Evolutionary conservation across 148 eudicot genomes (phyloP), one percentile per base, ranked within the genome.

Genomic region (Selenicereus undatus): DNA sequence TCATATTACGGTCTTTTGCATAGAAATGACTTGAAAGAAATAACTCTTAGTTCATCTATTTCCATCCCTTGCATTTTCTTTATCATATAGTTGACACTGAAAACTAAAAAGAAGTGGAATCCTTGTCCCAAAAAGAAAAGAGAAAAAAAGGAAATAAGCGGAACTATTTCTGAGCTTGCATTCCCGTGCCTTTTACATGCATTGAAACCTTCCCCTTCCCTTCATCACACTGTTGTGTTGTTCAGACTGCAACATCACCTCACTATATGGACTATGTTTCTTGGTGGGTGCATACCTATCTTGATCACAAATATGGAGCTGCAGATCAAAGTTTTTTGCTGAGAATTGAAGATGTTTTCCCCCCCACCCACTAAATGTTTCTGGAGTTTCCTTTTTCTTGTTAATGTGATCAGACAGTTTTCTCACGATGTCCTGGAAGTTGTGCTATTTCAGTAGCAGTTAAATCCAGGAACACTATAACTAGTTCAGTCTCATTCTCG

Each of bases 1-100:
- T 92, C 84, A 76, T 11, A 74, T 36, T 65, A 66, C 50, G 52
- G 21, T 26, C 75, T 74, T 76, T 21, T 48, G 60, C 26, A 75
- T 30, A 56, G 14, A 74, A 64, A 64, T 64, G 76, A 52, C 56
- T 11, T 14, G 36, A 0, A 21, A 30, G 45, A 64, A 51, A 45
- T 32, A 32, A 64, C 50, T 26, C 22, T 60, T 29, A n/a, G 64
- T 45, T 36, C 21, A 2, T 77, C 5, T 39, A 32, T 48, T 43
- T 71, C 22, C 18, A 6, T 65, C 17, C 30, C 42, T 18, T n/a
- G 22, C 17, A 22, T 24, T 68, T 64, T 43, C n/a, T 27, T 11
- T n/a, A 64, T 64, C 30, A 22, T 64, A 62, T 56, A 1, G 4
- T 56, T 56, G 62, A 16, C 21, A 56, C 22, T 56, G 6, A 56